A percentile compares a stretch with the other conserved stretches of the same genome.
Conservation (phyloP, 371 early-diverging fungal species). For the Chytridium lagenaria region DNA sequence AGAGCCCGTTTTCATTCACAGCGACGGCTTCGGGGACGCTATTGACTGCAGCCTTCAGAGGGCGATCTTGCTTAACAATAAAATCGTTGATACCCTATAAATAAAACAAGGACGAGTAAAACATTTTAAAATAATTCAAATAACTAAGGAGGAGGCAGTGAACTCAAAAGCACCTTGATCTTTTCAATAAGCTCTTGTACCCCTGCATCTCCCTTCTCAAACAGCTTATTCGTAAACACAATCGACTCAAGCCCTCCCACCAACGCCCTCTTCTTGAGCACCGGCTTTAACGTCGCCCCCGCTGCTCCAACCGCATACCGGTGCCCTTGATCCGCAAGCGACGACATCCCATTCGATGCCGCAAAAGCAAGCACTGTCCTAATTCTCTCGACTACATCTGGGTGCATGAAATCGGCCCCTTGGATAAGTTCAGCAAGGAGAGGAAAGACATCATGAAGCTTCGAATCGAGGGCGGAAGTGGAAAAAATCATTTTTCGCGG, state of each 20-base stretch:
- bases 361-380: conserved; percentile 27
- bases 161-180: conserved; percentile 54
- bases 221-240: conserved; percentile 70
- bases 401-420: conserved; percentile 9
- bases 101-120: neutral
- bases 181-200: conserved; percentile 58
- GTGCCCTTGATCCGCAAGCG: conserved; percentile 87
- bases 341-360: conserved; percentile 64
- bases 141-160: neutral
- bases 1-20: conserved; percentile 21
- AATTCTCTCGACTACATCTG: conserved; percentile 32
- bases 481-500: conserved; percentile 2
- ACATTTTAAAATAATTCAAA: conserved; percentile 2
- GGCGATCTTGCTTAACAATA: neutral
- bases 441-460: conserved; percentile 20
- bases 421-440: conserved; percentile 26
- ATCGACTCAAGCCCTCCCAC: conserved; percentile 82
- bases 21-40: conserved; percentile 10
- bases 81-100: conserved; percentile 26
- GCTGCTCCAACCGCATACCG: conserved; percentile 75
- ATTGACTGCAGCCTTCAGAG: conserved; percentile 34
- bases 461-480: conserved; percentile 29
- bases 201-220: conserved; percentile 27
- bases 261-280: conserved; percentile 63
- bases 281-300: conserved; percentile 68